These are phyloP conservation scores for Paecilomyces niveus DNA, from an alignment of 2,329 filamentous ascomycete genomes.

Conservation along the genomic window DNA sequence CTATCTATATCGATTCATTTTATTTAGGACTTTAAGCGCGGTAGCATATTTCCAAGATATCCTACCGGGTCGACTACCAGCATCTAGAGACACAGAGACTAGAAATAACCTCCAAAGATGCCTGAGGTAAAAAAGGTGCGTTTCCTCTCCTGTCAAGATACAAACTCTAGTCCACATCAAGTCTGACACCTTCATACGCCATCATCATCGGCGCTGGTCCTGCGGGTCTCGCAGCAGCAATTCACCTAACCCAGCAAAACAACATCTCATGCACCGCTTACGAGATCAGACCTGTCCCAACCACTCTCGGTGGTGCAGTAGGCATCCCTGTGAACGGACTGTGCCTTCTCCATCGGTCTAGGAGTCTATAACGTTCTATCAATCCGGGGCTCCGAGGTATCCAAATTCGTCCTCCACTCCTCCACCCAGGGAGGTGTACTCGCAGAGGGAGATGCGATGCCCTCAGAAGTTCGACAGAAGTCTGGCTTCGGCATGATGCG, in stretches of 20 bases:
- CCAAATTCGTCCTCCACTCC: conserved; percentile 17
- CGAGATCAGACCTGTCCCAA: conserved; percentile 20
- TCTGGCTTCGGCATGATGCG: conserved; percentile 20
- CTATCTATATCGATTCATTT: neutral
- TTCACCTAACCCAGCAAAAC: neutral
- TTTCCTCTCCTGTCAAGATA: neutral
- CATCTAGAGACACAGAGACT: neutral
- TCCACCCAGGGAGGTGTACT: conserved; percentile 11
- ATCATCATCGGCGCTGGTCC: neutral
- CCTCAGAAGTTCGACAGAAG: neutral
- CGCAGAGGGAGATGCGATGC: neutral
- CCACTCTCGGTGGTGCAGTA: conserved; percentile 23
- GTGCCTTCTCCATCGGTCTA: conserved; percentile 18
- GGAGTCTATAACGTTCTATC: conserved; percentile 17
- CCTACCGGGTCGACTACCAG: neutral
- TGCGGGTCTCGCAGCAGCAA: neutral
- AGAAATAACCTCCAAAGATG: neutral
- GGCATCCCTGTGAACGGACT: conserved; percentile 24
- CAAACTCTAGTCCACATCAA: neutral
- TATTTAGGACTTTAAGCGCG: neutral
- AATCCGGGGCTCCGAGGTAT: conserved; percentile 9
- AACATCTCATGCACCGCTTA: conserved; percentile 16
- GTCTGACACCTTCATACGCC: neutral
- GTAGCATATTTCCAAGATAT: neutral
- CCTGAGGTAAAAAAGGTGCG: neutral